Conservation (phyloP, 2,329 filamentous ascomycete species). For the Endoconidiophora laricicola region DNA sequence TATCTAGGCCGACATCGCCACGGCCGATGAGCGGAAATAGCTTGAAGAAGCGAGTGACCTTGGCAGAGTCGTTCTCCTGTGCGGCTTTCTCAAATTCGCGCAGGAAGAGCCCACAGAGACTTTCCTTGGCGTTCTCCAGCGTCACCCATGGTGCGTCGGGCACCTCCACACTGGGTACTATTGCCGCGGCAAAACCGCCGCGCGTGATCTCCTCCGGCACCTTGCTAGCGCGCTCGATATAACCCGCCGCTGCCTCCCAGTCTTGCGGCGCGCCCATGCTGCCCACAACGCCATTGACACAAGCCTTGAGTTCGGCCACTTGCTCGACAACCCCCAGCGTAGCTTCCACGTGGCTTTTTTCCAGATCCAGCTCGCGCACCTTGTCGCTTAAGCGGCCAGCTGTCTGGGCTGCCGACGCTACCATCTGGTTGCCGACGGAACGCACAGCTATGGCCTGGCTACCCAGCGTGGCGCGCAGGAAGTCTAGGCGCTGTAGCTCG, state of each 20-base stretch:
- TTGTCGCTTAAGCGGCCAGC: slow-evolving; percentile 72
- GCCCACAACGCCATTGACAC: slow-evolving; percentile 81
- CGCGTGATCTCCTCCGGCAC: slow-evolving; percentile 67
- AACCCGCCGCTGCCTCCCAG: slow-evolving; percentile 91
- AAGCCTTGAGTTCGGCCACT: slow-evolving; percentile 91
- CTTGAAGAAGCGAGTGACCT: slow-evolving; percentile 94
- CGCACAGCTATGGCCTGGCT: slow-evolving; percentile 73
- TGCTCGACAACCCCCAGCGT: slow-evolving; percentile 88
- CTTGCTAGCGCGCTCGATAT: slow-evolving; percentile 66
- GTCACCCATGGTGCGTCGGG: slow-evolving; percentile 82
- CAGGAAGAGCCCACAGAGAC: slow-evolving; percentile 75
- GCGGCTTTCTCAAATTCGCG: slow-evolving; percentile 91
- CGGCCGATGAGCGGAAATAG: slow-evolving; percentile 86
- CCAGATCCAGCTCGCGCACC: slow-evolving; percentile 73
- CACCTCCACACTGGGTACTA: slow-evolving; percentile 90
- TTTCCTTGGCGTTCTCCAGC: slow-evolving; percentile 72
- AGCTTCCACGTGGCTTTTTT: slow-evolving; percentile 80
- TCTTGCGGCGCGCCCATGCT: slow-evolving; percentile 97
- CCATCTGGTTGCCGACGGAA: slow-evolving; percentile 76
- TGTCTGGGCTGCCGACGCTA: slow-evolving; percentile 69
- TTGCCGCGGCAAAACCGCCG: slow-evolving; percentile 74
- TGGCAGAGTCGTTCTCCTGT: slow-evolving; percentile 67
- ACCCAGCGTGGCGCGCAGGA: slow-evolving; percentile 74
- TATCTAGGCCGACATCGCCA: slow-evolving; percentile 76
- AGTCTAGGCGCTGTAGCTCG: slow-evolving; percentile 72